Base-by-base conservation (phyloP, 768 basidiomycete species). In the Xerocomellus chrysenteron region DNA sequence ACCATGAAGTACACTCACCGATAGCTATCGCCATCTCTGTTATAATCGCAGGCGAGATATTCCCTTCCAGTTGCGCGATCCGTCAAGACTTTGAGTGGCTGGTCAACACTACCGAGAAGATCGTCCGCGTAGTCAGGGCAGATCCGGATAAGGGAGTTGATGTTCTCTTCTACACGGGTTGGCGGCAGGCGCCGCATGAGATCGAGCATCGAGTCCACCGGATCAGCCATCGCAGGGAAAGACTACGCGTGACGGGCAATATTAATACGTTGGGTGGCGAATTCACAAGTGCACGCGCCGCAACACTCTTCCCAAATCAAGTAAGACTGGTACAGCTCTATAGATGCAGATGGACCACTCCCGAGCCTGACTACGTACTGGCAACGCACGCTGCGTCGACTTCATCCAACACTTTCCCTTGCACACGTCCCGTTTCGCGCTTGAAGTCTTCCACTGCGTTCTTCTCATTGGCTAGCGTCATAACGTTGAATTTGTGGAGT, bases 141-240 rank as follows among this genome's bases (percentile, higher is more conserved):
- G 68, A 98, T 86, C 46, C 78, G 77, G 56, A 91, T 85, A 30
- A 98, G 86, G 28, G 86, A 80, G 46, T 84, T 78, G 60, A 98
- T 86, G 74, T 96, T 98, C 70, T 90, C 84, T 68, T 94, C 88
- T 45, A 94, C 88, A 19, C 85, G 78, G 9, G 87, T 90, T 4
- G 97, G 96, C 9, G 97, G 97, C n/a, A 98, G 82, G 16, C 97
- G 88, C 52, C 97, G 85, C 83, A 95, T 90, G 47, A 98, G 83
- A 76, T 98, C 96, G 40, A 98, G 86, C 86, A 96, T 94, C 53
- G 92, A 89, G 67, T 94, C 92, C 46, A 94, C 83, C 56, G 88
- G 78, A 73, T 94, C 92, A 47, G 80, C 78, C 88, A 88, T 89
- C 73, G 32, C 10, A 16, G 47, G 13, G 28, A 28, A 28, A 43